phyloP scores from a whole-genome alignment of 2,329 filamentous ascomycete species.

The Sarocladium strictum region DNA sequence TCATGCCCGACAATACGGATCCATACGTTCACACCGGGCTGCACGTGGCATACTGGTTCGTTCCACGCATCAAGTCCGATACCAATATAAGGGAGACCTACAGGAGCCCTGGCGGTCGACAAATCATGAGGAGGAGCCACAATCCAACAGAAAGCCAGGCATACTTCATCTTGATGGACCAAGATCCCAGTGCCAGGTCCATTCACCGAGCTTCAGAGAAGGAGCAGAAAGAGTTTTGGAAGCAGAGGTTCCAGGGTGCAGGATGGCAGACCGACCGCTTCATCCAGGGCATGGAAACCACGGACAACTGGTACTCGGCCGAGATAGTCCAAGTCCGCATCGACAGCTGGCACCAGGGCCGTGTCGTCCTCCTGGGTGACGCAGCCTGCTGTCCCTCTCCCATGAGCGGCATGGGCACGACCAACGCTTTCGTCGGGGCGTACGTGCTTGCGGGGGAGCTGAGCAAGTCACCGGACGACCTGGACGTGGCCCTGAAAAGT shows the following conservation, averaged over 20 bases:
- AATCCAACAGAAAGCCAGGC: slow-evolving; percentile 29
- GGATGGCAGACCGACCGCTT: slow-evolving; percentile 36
- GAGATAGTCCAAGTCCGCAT: slow-evolving; percentile 35
- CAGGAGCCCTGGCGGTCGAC: slow-evolving; percentile 26
- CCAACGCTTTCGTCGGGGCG: slow-evolving; percentile 35
- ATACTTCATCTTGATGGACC: slow-evolving; percentile 29
- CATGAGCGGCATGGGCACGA: slow-evolving; percentile 40
- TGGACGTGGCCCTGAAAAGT: no score
- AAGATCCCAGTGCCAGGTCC: no score
- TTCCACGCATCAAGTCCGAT: slow-evolving; percentile 20
- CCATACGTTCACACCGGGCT: background rate
- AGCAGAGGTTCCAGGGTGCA: slow-evolving; percentile 25
- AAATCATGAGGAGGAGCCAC: slow-evolving; percentile 33
- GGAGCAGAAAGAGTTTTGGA: slow-evolving; percentile 30
- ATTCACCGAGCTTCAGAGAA: no score
- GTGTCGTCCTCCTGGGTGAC: slow-evolving; percentile 42
- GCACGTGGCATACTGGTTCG: slow-evolving; percentile 27
- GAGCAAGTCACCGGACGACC: no score
- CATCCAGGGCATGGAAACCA: no score
- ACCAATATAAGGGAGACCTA: slow-evolving; percentile 29
- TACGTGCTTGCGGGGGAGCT: slow-evolving; percentile 47
- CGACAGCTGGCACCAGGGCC: slow-evolving; percentile 24
- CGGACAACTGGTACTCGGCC: slow-evolving; percentile 37
- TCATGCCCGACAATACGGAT: slow-evolving; percentile 21
- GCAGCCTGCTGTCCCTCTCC: slow-evolving; percentile 39